Conservation (phyloP, 179 eudicot genomes). For the Camellia oleifera region DNA sequence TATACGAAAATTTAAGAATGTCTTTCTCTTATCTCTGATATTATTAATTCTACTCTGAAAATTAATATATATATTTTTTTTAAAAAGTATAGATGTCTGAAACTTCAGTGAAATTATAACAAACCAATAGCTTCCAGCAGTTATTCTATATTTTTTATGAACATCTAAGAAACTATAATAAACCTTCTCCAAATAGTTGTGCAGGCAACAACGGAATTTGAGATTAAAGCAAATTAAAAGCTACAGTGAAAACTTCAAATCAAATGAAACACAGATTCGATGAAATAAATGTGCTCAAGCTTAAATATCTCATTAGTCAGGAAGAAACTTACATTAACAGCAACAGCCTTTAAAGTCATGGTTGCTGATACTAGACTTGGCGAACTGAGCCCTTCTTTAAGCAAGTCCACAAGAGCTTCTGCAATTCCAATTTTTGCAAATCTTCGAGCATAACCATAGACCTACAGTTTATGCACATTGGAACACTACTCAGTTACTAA, state of each 20-base stretch:
- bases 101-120: too few species aligned
- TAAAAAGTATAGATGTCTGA: too few species aligned
- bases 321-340: conserved; percentile 71
- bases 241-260: background rate
- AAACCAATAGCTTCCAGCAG: background rate
- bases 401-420: conserved; percentile 71
- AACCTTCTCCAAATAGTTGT: background rate
- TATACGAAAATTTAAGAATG: background rate
- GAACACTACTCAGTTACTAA: background rate
- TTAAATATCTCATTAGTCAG: background rate
- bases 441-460: conserved; percentile 86
- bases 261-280: background rate
- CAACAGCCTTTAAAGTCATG: conserved; percentile 84
- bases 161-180: background rate
- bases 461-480: conserved; percentile 38
- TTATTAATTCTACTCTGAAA: background rate
- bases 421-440: conserved; percentile 86
- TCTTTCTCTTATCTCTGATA: too few species aligned
- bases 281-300: conserved; percentile 1
- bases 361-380: conserved; percentile 75
- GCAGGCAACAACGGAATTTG: background rate
- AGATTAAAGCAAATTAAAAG: background rate
- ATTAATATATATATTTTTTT: background rate
- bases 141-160: background rate
- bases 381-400: conserved; percentile 66